Conservation (phyloP, 257 asterid genomes). For the Nicotiana tabacum region DNA sequence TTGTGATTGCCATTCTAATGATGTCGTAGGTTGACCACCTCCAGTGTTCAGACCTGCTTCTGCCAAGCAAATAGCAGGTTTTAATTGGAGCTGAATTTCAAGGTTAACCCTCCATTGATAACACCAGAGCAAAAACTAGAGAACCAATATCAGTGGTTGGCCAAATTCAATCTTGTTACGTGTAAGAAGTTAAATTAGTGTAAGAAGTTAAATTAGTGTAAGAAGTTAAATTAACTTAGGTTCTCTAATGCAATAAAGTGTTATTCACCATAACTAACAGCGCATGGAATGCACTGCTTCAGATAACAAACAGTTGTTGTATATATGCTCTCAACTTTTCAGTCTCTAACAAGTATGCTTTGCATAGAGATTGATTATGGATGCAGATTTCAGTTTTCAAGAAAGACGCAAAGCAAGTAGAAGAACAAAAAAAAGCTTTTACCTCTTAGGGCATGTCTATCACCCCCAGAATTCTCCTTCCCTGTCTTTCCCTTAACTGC, state of each 20-base stretch:
- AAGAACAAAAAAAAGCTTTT: not conserved
- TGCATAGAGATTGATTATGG: not conserved
- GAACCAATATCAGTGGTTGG: not conserved
- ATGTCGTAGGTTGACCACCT: constrained; percentile 57
- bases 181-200: not conserved
- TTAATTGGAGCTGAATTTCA: constrained; percentile 5
- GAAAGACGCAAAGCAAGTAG: not conserved
- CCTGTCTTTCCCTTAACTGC: constrained; percentile 96
- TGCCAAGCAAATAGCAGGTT: constrained; percentile 22
- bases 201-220: too few species aligned
- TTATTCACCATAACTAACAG: not conserved
- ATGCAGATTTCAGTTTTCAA: not conserved
- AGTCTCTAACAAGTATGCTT: not conserved
- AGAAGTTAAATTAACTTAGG: not conserved
- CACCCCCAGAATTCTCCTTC: constrained; percentile 88
- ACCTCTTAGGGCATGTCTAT: constrained; percentile 57
- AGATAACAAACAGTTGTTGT: not conserved
- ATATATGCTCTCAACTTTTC: not conserved
- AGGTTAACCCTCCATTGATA: not conserved
- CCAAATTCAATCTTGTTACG: not conserved
- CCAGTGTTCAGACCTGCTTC: constrained; percentile 54
- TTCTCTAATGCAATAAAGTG: not conserved
- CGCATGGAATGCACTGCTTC: not conserved
- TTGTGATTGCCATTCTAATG: constrained; percentile 57
- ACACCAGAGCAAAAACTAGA: not conserved